Conservation (phyloP, 108 stramenopile species). For the Cyclotella kingstonii region DNA sequence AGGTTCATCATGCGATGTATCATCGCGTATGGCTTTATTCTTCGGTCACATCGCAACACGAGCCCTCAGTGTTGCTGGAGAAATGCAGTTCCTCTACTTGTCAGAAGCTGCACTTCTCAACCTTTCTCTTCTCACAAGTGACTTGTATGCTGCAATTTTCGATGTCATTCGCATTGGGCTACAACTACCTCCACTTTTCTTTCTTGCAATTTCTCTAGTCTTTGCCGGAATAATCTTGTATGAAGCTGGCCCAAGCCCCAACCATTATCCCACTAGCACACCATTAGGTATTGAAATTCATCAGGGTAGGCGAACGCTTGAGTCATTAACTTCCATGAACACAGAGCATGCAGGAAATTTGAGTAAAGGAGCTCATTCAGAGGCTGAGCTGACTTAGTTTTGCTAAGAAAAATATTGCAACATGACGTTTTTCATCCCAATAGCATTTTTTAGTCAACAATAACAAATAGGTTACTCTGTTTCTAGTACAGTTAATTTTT, state of each 20-base stretch:
- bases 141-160: constrained; percentile 91
- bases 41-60: constrained; percentile 16
- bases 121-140: constrained; percentile 87
- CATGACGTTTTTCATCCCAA: not conserved
- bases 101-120: constrained; percentile 79
- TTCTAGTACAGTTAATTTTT: no score
- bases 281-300: constrained; percentile 32
- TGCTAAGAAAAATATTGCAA: not conserved
- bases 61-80: constrained; percentile 30
- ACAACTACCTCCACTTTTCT: constrained; percentile 70
- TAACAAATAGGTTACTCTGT: no score
- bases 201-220: constrained; percentile 72
- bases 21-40: constrained; percentile 30
- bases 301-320: not conserved
- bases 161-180: constrained; percentile 70
- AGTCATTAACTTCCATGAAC: not conserved
- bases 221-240: constrained; percentile 87
- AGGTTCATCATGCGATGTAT: constrained; percentile 10
- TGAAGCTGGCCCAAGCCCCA: constrained; percentile 84
- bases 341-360: constrained; percentile 38
- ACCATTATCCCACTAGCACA: constrained; percentile 6
- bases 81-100: constrained; percentile 62
- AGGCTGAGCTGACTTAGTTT: constrained; percentile 4
- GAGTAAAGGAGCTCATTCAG: not conserved
- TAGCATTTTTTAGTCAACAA: no score